phyloP scores from a whole-genome alignment of 2,329 filamentous ascomycete genomes.

The Rhynchosporium graminicola region DNA sequence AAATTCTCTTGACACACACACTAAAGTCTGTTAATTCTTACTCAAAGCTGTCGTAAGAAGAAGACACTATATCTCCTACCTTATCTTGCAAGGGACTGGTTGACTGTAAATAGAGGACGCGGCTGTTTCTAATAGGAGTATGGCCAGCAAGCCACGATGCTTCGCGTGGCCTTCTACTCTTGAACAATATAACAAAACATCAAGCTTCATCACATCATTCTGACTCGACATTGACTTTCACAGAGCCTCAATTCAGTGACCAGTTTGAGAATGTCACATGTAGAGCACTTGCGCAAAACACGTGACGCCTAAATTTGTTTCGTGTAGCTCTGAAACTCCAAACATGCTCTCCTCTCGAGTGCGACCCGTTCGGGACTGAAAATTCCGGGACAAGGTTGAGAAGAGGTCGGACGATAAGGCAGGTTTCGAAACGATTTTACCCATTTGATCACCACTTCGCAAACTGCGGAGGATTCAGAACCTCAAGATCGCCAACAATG shows the following conservation, averaged over 20 bases:
- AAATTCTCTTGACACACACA: too few relatives aligned
- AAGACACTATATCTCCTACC: neutral
- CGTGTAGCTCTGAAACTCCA: neutral
- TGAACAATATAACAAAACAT: neutral
- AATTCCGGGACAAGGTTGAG: neutral
- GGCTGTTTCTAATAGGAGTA: neutral
- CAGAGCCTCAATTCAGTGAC: neutral
- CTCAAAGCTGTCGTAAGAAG: too few relatives aligned
- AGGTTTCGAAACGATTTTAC: constrained; percentile 25
- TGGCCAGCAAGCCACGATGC: neutral
- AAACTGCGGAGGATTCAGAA: constrained; percentile 24
- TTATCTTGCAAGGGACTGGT: too few relatives aligned
- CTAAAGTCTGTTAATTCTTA: too few relatives aligned
- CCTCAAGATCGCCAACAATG: constrained; percentile 15
- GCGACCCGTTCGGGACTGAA: neutral
- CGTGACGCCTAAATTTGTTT: constrained; percentile 5
- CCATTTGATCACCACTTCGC: constrained; percentile 15
- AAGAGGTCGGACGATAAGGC: constrained; percentile 5
- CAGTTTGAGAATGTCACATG: constrained; percentile 11
- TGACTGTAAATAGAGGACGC: neutral
- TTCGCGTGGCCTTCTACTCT: neutral
- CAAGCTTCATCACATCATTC: neutral
- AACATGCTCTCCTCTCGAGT: constrained; percentile 1
- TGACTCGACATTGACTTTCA: constrained; percentile 1
- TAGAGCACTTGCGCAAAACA: neutral